Percentiles rank a stretch among this genome's conserved stretches.
Evolutionary conservation across 139 green algal species (phyloP).

Genomic region (Tetradesmus lagerheimii): DNA sequence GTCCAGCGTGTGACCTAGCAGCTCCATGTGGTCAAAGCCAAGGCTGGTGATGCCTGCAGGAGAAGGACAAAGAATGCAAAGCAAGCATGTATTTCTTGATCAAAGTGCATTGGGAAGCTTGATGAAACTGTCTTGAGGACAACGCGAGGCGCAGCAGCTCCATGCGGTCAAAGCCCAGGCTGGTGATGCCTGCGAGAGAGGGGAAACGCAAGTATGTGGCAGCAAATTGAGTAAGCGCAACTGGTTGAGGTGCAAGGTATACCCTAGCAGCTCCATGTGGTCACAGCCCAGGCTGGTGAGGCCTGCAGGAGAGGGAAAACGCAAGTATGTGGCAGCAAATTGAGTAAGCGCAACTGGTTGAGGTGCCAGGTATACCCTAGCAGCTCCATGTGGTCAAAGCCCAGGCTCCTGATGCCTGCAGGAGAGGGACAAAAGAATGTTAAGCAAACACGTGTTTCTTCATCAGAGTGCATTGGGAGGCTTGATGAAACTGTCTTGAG

Average conservation of each 20-base stretch:
- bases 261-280: conserved; percentile 95
- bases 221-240: too few relatives aligned
- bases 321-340: too few relatives aligned
- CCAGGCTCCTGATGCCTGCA: conserved; percentile 89
- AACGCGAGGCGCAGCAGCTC: conserved; percentile 85
- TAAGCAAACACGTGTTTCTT: too few relatives aligned
- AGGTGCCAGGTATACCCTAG: conserved; percentile 92
- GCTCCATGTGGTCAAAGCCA: conserved; percentile 97
- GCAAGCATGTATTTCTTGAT: too few relatives aligned
- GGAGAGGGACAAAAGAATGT: too few relatives aligned
- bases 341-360: too few relatives aligned
- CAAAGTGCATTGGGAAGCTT: conserved; percentile 51
- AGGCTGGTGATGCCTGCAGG: conserved; percentile 90
- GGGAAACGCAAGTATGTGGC: too few relatives aligned
- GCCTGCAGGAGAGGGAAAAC: conserved; percentile 71
- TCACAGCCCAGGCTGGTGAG: conserved; percentile 94
- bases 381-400: conserved; percentile 97
- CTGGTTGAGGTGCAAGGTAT: conserved; percentile 94
- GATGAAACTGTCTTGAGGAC: too few relatives aligned
- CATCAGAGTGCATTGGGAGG: too few relatives aligned
- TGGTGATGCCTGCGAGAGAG: conserved; percentile 81
- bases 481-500: too few relatives aligned
- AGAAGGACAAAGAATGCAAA: conserved; percentile 38
- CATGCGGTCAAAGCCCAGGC: conserved; percentile 97
- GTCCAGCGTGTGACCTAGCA: conserved; percentile 93